Evolutionary conservation across 1,284 basidiomycete genomes (phyloP), one percentile per base, ranked within the genome.

Genomic region (Austroboletus niveus): DNA sequence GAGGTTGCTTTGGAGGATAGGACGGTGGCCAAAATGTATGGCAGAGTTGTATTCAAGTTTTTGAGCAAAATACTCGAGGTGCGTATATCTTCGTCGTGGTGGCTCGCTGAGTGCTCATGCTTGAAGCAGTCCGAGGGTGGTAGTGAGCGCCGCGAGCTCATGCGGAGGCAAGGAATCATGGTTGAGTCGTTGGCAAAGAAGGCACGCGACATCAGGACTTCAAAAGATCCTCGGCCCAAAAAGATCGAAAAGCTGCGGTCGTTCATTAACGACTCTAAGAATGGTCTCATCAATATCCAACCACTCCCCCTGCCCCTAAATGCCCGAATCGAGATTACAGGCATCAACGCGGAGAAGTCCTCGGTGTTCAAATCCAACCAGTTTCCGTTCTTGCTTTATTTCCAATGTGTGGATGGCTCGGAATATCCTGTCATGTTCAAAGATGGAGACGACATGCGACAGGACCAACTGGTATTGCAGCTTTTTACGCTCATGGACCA

Each of bases 321-420:
- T 61, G 92, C 95, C 2, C 79, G 80, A 5, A 76, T 96, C 30
- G 80, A 84, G 54, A 80, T 98, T 31, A 88, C 82, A 0, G 93
- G 94, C 0, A 90, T 98, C 61, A 85, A 88, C 35, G 74, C 94
- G 0, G 95, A 99, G 51, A 92, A 92, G 64, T 96, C 93, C 14
- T 91, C 89, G 9, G 87, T 99, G 30, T 99, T 99, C 81, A 99
- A 99, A 70, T 98, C 94, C 40, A 98, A 96, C 63, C 85, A 98
- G 48, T 92, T 89, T 58, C 97, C 97, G 0, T 78, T 99, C 45
- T 78, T 96, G 17, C 76, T 99, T 11, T 93, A 91, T 71, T 96
- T 98, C 68, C 86, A 92, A 64, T 88, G 88, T 56, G 72, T 83
- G 39, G 80, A 87, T 57, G 81, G 86, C 7, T 77, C 78, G 34